phyloP scores from a whole-genome alignment of 192 early-diverging fungal species.

The Coemansia sp. region DNA sequence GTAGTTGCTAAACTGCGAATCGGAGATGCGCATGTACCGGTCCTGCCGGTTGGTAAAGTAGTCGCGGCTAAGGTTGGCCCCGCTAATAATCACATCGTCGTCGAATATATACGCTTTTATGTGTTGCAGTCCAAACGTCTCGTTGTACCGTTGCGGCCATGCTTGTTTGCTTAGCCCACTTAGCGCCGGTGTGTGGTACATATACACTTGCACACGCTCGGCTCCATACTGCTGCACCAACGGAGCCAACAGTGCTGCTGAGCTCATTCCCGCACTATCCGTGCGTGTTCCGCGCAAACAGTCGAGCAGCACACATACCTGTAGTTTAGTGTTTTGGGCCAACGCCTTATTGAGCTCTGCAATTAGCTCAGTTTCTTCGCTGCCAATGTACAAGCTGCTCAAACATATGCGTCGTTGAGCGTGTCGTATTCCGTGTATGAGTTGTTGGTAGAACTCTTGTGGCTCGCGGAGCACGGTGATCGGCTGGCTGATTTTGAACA shows the following conservation, averaged over 20 bases:
- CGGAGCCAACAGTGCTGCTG: conserved; percentile 63
- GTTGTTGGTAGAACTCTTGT: conserved; percentile 54
- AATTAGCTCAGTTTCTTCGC: conserved; percentile 73
- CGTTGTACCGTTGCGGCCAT: conserved; percentile 86
- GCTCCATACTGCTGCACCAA: conserved; percentile 23
- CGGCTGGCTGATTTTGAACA: conserved; percentile 38
- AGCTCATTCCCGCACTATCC: conserved; percentile 52
- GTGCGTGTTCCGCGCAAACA: conserved; percentile 79
- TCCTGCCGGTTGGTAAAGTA: conserved; percentile 97
- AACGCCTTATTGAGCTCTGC: conserved; percentile 62
- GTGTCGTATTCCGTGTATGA: conserved; percentile 60
- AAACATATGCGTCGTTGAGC: conserved; percentile 77
- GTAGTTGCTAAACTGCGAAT: conserved; percentile 63
- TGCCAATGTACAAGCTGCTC: conserved; percentile 88
- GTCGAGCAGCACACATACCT: conserved; percentile 83
- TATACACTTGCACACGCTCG: conserved; percentile 62
- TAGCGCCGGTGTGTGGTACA: conserved; percentile 90
- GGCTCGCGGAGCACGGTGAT: conserved; percentile 58
- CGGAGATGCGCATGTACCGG: conserved; percentile 77
- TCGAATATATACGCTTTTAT: conserved; percentile 93
- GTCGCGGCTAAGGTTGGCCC: conserved; percentile 90
- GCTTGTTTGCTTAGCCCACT: conserved; percentile 64
- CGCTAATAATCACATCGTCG: conserved; percentile 72
- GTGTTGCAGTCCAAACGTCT: conserved; percentile 92
- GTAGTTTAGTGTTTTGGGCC: conserved; percentile 46